Evolutionary conservation across 768 basidiomycete genomes (phyloP), one percentile per base, ranked within the genome.

Genomic region (Calocera cornea): DNA sequence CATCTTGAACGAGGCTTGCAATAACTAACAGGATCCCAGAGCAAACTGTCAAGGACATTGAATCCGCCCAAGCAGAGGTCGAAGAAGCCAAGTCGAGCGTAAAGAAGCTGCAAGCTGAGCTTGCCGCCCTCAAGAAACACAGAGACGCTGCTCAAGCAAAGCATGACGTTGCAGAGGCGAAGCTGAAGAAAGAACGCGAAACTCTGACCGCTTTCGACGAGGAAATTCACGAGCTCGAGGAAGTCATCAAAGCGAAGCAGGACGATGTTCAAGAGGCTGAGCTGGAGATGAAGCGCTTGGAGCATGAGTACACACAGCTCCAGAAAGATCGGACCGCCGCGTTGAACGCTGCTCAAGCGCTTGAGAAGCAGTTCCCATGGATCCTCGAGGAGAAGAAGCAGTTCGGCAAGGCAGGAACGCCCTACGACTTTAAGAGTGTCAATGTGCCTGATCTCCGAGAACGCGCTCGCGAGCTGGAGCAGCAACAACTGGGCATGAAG

Each of bases 311-410:
- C 2, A 80, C 81, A 50, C 77, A 76, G 12, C 75, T 88, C 34
- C 80, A 75, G 34, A 91, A 88, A 76, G 93, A 97, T 66, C 82
- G 82, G 72, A 76, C 82, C 7, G 71, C 80, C 0, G 84, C 86
- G 1, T 73, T 74, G 34, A 85, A 84, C 50, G 66, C 73, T 40
- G 83, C 87, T 31, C 75, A 81, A 29, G 83, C 81, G 63, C 80
- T 95, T n/a, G 93, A 97, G 78, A 85, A 87, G 73, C 83, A 87
- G 74, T 83, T 88, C 71, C 83, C 87, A 0, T 98, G 97, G 97
- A 98, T 99, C 69, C 75, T 75, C 2, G 86, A 94, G 69, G 95
- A 99, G 75, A 83, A 86, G 71, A 83, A 87, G 95, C 83, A 85
- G 70, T 99, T 99, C 72, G 92, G 94, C 34, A 86, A 91, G 74